These are phyloP conservation scores for Rhodocollybia butyracea DNA, from an alignment of 768 basidiomycete genomes.

Conservation along the genomic window DNA sequence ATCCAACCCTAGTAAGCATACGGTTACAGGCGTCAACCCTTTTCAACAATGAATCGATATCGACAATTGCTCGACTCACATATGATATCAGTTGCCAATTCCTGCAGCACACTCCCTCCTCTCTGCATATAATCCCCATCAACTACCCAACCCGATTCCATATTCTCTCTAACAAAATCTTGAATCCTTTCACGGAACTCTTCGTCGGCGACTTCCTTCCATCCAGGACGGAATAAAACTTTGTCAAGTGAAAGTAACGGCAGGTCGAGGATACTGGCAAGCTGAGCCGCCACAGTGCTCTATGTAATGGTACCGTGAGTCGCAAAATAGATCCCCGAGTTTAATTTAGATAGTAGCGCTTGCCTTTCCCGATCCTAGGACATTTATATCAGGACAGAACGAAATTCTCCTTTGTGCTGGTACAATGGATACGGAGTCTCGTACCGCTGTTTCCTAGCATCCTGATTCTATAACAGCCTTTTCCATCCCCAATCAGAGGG, in stretches of 20 bases:
- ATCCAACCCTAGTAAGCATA: slow-evolving; percentile 51
- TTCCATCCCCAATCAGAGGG: slow-evolving; percentile 39
- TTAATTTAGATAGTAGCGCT: background rate
- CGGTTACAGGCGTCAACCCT: background rate
- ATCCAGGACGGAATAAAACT: slow-evolving; percentile 34
- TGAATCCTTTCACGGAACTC: slow-evolving; percentile 18
- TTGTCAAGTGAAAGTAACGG: slow-evolving; percentile 34
- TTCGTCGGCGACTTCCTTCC: slow-evolving; percentile 20
- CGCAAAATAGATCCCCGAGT: too few species aligned
- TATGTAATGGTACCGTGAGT: slow-evolving; percentile 10
- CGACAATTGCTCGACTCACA: slow-evolving; percentile 41
- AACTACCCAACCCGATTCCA: slow-evolving; percentile 46
- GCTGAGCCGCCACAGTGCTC: slow-evolving; percentile 36
- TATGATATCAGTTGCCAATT: slow-evolving; percentile 47
- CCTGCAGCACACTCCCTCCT: slow-evolving; percentile 29
- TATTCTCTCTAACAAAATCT: slow-evolving; percentile 34
- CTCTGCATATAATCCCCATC: slow-evolving; percentile 42
- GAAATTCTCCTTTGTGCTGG: background rate
- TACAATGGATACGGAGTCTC: slow-evolving; percentile 9
- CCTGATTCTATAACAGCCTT: slow-evolving; percentile 45
- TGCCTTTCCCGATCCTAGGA: slow-evolving; percentile 38
- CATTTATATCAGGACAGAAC: background rate
- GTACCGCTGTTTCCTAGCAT: slow-evolving; percentile 53
- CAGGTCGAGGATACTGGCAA: slow-evolving; percentile 32
- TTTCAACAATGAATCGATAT: background rate